phyloP scores from a whole-genome alignment of 2,329 filamentous ascomycete genomes.

The Paecilomyces sp. region DNA sequence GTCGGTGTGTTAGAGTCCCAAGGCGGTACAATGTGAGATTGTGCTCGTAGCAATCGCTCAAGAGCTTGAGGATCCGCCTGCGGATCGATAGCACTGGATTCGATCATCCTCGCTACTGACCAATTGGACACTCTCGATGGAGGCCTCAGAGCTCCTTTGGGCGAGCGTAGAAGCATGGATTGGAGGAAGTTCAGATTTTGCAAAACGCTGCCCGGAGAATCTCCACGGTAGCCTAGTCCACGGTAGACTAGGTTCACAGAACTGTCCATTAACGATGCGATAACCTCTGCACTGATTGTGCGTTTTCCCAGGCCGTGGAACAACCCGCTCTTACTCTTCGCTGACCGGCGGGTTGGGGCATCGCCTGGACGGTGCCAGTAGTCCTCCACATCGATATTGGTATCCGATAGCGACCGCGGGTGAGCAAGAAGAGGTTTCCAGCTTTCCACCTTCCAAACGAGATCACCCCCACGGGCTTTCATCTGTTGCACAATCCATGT shows the following conservation, averaged over 20 bases:
- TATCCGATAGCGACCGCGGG: slow-evolving; percentile 21
- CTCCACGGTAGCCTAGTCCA: slow-evolving; percentile 27
- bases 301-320: slow-evolving; percentile 35
- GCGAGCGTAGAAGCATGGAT: slow-evolving; percentile 9
- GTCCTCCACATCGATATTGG: slow-evolving; percentile 27
- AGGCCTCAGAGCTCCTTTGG: slow-evolving; percentile 17
- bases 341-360: slow-evolving; percentile 4
- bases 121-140: slow-evolving; percentile 26
- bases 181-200: slow-evolving; percentile 14
- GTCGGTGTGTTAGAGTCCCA: slow-evolving; percentile 19
- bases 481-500: slow-evolving; percentile 31
- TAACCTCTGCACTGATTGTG: slow-evolving; percentile 53
- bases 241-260: slow-evolving; percentile 40
- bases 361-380: slow-evolving; percentile 27
- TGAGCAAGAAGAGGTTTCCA: slow-evolving; percentile 27
- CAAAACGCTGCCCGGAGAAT: slow-evolving; percentile 23
- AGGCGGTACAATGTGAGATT: slow-evolving; percentile 21
- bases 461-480: slow-evolving; percentile 14
- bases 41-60: slow-evolving; percentile 30
- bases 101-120: slow-evolving; percentile 43
- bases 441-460: slow-evolving; percentile 34
- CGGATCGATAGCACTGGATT: slow-evolving; percentile 41
- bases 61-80: slow-evolving; percentile 39
- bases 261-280: slow-evolving; percentile 49
- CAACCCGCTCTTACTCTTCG: slow-evolving; percentile 12